Conservation (phyloP, 176 grass and related monocot species). For the Avena insularis region DNA sequence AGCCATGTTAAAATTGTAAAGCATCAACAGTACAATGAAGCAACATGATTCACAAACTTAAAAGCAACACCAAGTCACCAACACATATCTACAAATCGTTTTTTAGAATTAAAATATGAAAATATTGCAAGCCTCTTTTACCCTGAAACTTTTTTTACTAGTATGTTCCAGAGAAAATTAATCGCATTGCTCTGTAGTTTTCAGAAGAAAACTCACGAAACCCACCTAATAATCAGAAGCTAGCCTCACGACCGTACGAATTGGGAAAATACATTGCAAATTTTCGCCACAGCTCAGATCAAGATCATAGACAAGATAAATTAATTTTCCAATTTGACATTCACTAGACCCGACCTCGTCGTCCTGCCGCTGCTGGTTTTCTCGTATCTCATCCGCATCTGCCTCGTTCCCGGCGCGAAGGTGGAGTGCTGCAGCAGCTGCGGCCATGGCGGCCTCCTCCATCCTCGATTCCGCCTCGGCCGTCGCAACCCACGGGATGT, state of each 20-base stretch:
- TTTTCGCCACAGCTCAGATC: neutral
- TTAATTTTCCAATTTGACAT: neutral
- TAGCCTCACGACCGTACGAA: neutral
- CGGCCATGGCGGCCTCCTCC: neutral
- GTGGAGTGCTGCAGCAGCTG: neutral
- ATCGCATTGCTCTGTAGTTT: neutral
- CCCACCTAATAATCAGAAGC: neutral
- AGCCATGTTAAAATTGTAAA: neutral
- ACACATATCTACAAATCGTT: no score
- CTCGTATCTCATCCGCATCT: slow-evolving; percentile 26
- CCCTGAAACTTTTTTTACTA: neutral
- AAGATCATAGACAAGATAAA: neutral
- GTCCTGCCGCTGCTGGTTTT: slow-evolving; percentile 45
- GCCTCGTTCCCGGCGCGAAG: neutral
- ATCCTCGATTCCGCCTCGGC: slow-evolving; percentile 37
- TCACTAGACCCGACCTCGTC: slow-evolving; percentile 32
- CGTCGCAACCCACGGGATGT: slow-evolving; percentile 36
- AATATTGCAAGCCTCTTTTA: neutral
- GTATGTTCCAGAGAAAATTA: neutral
- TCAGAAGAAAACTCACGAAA: neutral
- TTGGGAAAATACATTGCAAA: neutral
- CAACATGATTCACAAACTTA: neutral
- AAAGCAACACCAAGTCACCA: neutral
- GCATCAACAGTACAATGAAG: neutral
- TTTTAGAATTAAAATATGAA: no score